Evolutionary conservation across 768 basidiomycete species (phyloP).

Genomic region (Thelephora ganbajun): DNA sequence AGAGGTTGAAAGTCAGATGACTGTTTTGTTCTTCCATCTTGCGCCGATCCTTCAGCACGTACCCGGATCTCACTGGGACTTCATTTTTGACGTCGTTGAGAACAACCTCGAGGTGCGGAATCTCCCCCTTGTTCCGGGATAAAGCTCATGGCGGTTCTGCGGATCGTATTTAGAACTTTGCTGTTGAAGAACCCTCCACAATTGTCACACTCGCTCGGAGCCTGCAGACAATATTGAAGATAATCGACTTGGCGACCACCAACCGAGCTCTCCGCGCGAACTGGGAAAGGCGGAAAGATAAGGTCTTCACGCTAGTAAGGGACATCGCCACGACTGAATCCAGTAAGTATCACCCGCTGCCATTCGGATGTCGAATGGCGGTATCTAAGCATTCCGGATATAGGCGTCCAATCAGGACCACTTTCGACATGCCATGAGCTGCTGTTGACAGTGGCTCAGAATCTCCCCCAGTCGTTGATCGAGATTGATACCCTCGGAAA

Average conservation of each 20-base stretch:
- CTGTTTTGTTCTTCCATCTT: slow-evolving; percentile 56
- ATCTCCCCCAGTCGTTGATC: slow-evolving; percentile 48
- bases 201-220: slow-evolving; percentile 59
- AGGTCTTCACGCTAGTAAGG: slow-evolving; percentile 42
- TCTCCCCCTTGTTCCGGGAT: neutral
- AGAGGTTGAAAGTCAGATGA: slow-evolving; percentile 67
- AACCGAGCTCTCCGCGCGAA: slow-evolving; percentile 61
- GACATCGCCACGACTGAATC: slow-evolving; percentile 40
- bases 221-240: slow-evolving; percentile 44
- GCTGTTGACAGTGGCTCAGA: slow-evolving; percentile 53
- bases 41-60: slow-evolving; percentile 84
- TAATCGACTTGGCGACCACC: slow-evolving; percentile 55
- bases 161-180: slow-evolving; percentile 31
- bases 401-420: slow-evolving; percentile 34
- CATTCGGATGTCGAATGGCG: neutral
- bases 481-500: slow-evolving; percentile 50
- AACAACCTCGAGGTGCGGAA: slow-evolving; percentile 68
- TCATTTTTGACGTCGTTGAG: slow-evolving; percentile 82
- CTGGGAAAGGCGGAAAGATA: slow-evolving; percentile 47
- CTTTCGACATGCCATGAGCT: slow-evolving; percentile 54
- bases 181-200: slow-evolving; percentile 40
- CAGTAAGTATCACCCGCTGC: slow-evolving; percentile 25
- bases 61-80: slow-evolving; percentile 82
- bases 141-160: neutral
- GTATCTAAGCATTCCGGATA: neutral